Conservation (phyloP, 2,329 filamentous ascomycete genomes). For the Colletotrichum brevisporum region DNA sequence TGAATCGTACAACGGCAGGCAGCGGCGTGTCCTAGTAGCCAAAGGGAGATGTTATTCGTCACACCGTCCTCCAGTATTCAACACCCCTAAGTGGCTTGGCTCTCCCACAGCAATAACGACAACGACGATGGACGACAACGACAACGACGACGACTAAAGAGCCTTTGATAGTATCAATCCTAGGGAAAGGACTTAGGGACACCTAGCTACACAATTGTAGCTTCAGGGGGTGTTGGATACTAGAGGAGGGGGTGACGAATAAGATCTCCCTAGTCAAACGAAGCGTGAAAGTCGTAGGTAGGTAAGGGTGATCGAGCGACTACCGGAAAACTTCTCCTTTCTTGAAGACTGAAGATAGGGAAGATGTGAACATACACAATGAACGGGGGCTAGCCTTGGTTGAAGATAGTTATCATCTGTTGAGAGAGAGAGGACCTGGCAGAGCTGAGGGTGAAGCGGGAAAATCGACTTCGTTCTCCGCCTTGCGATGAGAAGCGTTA, state of each 20-base stretch:
- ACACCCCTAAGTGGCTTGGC: too few relatives aligned
- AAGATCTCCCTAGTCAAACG: neutral
- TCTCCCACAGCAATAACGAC: too few relatives aligned
- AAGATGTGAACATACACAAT: neutral
- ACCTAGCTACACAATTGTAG: too few relatives aligned
- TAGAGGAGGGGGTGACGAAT: too few relatives aligned
- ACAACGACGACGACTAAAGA: too few relatives aligned
- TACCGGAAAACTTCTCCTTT: neutral
- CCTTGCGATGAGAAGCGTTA: neutral
- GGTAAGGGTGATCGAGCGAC: neutral
- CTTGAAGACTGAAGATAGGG: neutral
- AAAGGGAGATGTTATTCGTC: too few relatives aligned
- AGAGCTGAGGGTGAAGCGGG: neutral
- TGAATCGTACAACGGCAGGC: neutral
- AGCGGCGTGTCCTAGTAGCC: neutral
- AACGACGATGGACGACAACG: too few relatives aligned
- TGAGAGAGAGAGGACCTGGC: neutral
- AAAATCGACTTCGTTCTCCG: neutral
- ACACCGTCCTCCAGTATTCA: too few relatives aligned
- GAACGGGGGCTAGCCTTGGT: neutral
- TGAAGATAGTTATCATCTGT: slow-evolving; percentile 3
- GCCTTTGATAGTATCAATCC: too few relatives aligned
- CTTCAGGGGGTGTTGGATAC: too few relatives aligned
- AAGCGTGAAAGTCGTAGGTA: neutral
- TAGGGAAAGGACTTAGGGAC: too few relatives aligned